Conservation (phyloP, 768 basidiomycete species). For the Leucosporidium creatinivorum region DNA sequence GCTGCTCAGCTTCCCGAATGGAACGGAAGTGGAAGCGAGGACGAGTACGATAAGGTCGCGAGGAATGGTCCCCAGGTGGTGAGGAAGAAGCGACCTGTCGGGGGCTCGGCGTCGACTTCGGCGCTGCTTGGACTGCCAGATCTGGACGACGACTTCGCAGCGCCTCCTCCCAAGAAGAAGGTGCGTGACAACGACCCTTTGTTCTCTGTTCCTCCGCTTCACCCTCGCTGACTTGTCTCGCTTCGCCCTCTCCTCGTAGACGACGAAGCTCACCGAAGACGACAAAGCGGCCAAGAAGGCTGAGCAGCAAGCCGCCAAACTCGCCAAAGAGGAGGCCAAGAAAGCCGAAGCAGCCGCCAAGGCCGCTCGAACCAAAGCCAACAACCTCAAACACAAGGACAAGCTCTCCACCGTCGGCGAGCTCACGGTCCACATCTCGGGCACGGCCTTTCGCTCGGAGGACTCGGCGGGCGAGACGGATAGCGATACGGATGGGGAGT, state of each 20-base stretch:
- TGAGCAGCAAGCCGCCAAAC: slow-evolving; percentile 11
- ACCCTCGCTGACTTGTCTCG: too few relatives aligned
- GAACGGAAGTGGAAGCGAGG: background rate
- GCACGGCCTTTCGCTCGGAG: slow-evolving; percentile 8
- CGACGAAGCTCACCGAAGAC: background rate
- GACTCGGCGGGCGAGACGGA: background rate
- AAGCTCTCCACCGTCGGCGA: slow-evolving; percentile 20
- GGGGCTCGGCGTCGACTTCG: background rate
- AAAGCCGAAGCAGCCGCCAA: slow-evolving; percentile 3
- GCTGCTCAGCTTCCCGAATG: too few relatives aligned
- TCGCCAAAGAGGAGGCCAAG: background rate
- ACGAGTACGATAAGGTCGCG: background rate
- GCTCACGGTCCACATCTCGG: slow-evolving; percentile 25
- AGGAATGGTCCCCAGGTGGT: background rate
- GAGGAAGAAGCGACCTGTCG: background rate
- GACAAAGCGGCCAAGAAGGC: slow-evolving; percentile 9
- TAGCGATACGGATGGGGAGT: background rate
- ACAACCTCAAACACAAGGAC: slow-evolving; percentile 18
- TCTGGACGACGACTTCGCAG: background rate
- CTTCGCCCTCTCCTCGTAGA: background rate
- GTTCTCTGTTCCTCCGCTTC: too few relatives aligned
- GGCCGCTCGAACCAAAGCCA: slow-evolving; percentile 6
- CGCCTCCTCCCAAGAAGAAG: slow-evolving; percentile 5
- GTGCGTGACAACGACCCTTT: background rate
- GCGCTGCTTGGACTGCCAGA: background rate